Evolutionary conservation across 2,329 filamentous ascomycete species (phyloP), one percentile per base, ranked within the genome.

Genomic region (Fusarium armeniacum): DNA sequence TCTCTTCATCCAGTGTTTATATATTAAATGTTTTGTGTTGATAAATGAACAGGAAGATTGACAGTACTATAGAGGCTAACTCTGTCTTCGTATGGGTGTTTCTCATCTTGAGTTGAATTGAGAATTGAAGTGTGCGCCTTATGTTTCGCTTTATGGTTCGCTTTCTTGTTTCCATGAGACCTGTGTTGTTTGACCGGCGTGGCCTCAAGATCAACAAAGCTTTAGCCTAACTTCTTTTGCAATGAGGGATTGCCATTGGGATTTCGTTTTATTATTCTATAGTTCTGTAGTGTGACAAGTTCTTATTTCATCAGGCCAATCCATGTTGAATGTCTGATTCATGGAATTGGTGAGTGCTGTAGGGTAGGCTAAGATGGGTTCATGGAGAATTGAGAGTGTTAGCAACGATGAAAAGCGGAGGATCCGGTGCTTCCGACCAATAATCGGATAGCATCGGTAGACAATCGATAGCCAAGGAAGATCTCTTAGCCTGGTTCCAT

Each of bases 221-320:
- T 26, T 26, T 26, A 26, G 24, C 24, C 24, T 6, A 26, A 26
- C 24, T 26, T 26, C 24, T 7, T 26, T 26, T 4, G 24, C 24
- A 26, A 26, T 26, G 3, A 7, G 7, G 7, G 5, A 26, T 26
- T 26, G 4, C 6, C 4, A 20, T 40, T 1, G 1, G 4, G 0
- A 13, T 15, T 0, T 8, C 13, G n/a, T 2, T 13, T 4, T 6
- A 38, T n/a, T 7, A 20, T 2, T 12, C 6, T 3, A 4, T 7
- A 4, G 11, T 40, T 6, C 7, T 3, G 3, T 40, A 8, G 0
- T 22, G 0, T 40, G 0, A 22, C 4, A 4, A 8, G n/a, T 6
- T 1, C 20, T 15, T 4, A 2, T 3, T 22, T 15, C 3, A 22
- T 20, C 13, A 20, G 5, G 13, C 15, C 2, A 8, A 15, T 13